Conservation (phyloP, 352 stramenopile genomes). For the Aphanomyces astaci region DNA sequence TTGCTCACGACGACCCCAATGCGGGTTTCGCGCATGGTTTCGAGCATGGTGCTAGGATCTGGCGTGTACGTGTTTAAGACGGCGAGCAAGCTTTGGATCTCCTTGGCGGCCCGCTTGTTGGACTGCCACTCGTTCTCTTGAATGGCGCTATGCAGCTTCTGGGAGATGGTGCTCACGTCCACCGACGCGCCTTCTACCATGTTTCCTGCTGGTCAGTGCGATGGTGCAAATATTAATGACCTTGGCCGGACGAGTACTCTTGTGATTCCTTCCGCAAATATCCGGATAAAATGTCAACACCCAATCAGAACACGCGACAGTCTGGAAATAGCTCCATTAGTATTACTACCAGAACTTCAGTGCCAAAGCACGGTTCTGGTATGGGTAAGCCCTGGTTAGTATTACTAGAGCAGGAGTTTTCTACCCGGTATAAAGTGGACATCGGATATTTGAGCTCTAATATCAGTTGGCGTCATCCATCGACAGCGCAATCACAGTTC, state of each 20-base stretch:
- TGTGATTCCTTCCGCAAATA: background rate
- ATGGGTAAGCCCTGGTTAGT: too few relatives aligned
- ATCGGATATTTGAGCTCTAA: background rate
- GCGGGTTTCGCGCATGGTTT: slow-evolving; percentile 64
- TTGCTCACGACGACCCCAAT: slow-evolving; percentile 79
- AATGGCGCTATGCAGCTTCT: slow-evolving; percentile 60
- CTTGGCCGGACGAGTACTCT: too few relatives aligned
- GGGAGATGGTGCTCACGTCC: slow-evolving; percentile 52
- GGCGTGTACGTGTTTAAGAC: slow-evolving; percentile 70
- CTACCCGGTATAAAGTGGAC: background rate
- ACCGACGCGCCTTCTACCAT: slow-evolving; percentile 22
- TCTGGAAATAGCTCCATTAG: background rate
- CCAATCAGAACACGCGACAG: background rate
- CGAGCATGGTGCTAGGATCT: slow-evolving; percentile 64
- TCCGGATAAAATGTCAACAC: background rate
- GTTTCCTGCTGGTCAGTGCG: background rate
- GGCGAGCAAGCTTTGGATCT: slow-evolving; percentile 60
- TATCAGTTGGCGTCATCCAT: background rate
- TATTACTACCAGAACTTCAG: background rate
- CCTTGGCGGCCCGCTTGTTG: slow-evolving; percentile 44
- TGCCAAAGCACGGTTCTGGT: too few relatives aligned
- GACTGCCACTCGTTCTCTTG: slow-evolving; percentile 52
- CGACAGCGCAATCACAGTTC: background rate
- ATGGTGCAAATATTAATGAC: background rate
- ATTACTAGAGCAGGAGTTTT: background rate